Evolutionary conservation across 805 yeast species (phyloP).

Genomic region (Lachancea cidri): DNA sequence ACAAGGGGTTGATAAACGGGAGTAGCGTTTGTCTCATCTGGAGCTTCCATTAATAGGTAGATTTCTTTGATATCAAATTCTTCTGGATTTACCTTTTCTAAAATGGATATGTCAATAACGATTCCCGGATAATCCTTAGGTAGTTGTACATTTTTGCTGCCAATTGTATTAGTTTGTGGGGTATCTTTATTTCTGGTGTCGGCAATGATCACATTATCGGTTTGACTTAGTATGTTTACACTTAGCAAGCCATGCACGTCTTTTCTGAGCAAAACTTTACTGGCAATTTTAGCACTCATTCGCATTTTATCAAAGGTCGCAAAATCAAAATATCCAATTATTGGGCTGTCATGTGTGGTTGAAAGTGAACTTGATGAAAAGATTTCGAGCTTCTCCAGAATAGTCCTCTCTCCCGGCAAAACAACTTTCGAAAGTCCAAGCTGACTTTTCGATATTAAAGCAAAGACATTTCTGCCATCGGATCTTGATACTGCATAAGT

Average conservation of each 20-base stretch:
- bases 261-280: constrained; percentile 49
- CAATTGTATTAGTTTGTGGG: neutral
- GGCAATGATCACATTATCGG: constrained; percentile 24
- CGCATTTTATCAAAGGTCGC: constrained; percentile 42
- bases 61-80: constrained; percentile 21
- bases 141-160: constrained; percentile 13
- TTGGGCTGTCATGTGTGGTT: constrained; percentile 22
- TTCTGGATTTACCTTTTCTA: constrained; percentile 31
- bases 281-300: constrained; percentile 46
- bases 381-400: constrained; percentile 53
- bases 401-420: constrained; percentile 57
- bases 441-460: constrained; percentile 64
- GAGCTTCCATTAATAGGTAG: constrained; percentile 22
- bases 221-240: constrained; percentile 41
- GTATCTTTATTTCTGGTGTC: constrained; percentile 15
- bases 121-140: constrained; percentile 39
- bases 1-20: constrained; percentile 2
- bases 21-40: constrained; percentile 6
- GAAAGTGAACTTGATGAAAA: constrained; percentile 27
- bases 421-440: constrained; percentile 64
- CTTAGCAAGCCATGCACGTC: constrained; percentile 47
- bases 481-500: constrained; percentile 36
- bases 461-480: constrained; percentile 30
- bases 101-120: constrained; percentile 35
- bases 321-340: constrained; percentile 49